Percentiles rank a stretch among this genome's conserved stretches.
Conservation (phyloP, 352 stramenopile species). For the Pythium coloratum region DNA sequence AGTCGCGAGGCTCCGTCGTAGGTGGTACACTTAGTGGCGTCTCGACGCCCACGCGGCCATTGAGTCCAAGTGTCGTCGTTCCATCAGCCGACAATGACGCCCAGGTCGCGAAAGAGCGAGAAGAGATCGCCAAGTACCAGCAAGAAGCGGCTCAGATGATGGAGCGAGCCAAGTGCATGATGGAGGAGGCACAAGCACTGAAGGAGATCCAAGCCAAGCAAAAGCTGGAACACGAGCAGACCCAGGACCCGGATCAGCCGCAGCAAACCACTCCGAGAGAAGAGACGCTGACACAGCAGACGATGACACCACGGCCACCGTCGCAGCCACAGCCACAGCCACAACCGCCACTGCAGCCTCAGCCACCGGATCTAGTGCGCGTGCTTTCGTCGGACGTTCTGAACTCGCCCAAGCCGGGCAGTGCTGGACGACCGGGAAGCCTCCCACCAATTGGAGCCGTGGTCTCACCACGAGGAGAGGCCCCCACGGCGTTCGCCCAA, state of each 20-base stretch:
- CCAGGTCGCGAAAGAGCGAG: conserved; percentile 42
- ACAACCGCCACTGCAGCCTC: conserved; percentile 19
- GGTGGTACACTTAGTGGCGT: conserved; percentile 42
- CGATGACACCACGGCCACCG: background rate
- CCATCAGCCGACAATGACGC: conserved; percentile 5
- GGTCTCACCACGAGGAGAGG: conserved; percentile 1
- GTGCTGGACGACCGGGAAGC: conserved; percentile 17
- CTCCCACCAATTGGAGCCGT: conserved; percentile 16
- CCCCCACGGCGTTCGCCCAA: background rate
- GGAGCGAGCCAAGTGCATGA: conserved; percentile 63
- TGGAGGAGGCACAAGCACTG: conserved; percentile 66
- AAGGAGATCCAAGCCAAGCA: conserved; percentile 28
- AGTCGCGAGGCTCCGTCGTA: conserved; percentile 39
- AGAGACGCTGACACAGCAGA: background rate
- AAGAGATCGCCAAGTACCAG: conserved; percentile 68
- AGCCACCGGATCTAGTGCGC: background rate
- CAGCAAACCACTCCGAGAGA: background rate
- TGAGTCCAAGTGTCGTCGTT: conserved; percentile 19
- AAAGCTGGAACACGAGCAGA: conserved; percentile 23
- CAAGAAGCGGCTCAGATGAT: conserved; percentile 72
- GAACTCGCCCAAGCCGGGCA: conserved; percentile 24
- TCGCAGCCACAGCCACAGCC: conserved; percentile 23
- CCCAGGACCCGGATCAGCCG: conserved; percentile 17
- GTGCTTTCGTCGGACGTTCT: conserved; percentile 17
- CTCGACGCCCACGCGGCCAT: conserved; percentile 34